Evolutionary conservation across 176 grass and related monocot species (phyloP), one percentile per base, ranked within the genome.

Genomic region (Elaeis guineensis): DNA sequence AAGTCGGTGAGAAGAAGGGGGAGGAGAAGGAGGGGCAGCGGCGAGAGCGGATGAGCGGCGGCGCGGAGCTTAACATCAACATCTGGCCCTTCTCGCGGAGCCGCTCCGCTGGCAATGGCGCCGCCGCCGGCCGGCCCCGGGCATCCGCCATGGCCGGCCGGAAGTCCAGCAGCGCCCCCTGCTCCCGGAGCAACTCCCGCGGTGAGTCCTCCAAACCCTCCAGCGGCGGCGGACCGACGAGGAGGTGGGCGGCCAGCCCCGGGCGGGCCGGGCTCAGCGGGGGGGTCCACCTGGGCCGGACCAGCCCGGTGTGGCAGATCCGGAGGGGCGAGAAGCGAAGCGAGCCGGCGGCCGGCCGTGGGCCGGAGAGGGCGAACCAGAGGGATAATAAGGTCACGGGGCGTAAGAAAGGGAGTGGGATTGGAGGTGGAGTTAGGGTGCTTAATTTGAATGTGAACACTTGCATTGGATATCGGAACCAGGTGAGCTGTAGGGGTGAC

Each of bases 61-160:
- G 19, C 5, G 50, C 63, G 1, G 89, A 95, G 77, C 79, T 95
- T 14, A 85, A 83, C 64, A 95, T 95, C 49, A 89, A 89, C 75
- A 95, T 95, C 55, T 95, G 85, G 89, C 89, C 89, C 0, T 95
- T 95, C 72, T 79, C 81, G 4, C 65, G 85, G 52, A 89, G 89
- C 69, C 78, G 81, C 28, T 95, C 89, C 20, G 89, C 89, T 16
- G 83, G 83, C 14, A 79, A 72, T 21, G 66, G 66, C 54, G 62
- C 48, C 0, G 44, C 44, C 8, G 75, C 73, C 49, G 44, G 57
- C 16, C 62, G 5, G 66, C 77, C 28, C 25, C 73, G 21, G 57
- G 14, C 55, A 44, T 21, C 65, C 4, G 21, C 75, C 14, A 21
- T 66, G 11, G 5, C 72, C 14, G 21, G 70, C 6, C 75, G 78